Evolutionary conservation across 495 filamentous ascomycete species (phyloP).

Genomic region (Lasiosphaeria hispida): DNA sequence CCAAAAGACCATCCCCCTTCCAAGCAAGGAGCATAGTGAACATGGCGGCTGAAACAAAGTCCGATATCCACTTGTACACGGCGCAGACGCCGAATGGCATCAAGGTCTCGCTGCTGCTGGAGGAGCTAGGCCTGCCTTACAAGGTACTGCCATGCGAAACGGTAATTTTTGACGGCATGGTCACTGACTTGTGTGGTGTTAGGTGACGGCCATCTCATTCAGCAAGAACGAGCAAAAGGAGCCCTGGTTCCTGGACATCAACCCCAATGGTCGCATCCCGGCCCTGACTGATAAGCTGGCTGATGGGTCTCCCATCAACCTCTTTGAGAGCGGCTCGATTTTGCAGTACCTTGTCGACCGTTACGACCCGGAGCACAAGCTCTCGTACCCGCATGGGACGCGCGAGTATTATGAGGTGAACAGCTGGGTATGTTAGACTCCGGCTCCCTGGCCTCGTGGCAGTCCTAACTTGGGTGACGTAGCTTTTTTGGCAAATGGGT

Average conservation of each 20-base stretch:
- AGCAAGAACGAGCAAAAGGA: conserved; percentile 69
- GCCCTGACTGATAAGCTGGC: conserved; percentile 75
- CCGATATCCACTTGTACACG: conserved; percentile 51
- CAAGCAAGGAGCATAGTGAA: background rate
- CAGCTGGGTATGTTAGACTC: conserved; percentile 59
- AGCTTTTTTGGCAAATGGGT: conserved; percentile 56
- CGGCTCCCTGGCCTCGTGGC: background rate
- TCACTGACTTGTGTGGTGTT: conserved; percentile 15
- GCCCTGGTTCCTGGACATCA: conserved; percentile 84
- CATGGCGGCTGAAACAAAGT: conserved; percentile 25
- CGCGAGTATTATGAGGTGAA: conserved; percentile 75
- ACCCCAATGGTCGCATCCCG: conserved; percentile 95
- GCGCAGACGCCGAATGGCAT: conserved; percentile 69
- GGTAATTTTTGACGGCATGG: conserved; percentile 25
- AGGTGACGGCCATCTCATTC: conserved; percentile 65
- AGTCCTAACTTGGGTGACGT: background rate
- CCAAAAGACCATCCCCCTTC: background rate
- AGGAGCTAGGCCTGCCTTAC: conserved; percentile 76
- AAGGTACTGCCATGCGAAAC: conserved; percentile 31
- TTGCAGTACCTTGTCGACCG: conserved; percentile 79
- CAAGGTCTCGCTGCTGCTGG: conserved; percentile 85
- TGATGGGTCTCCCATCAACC: conserved; percentile 67
- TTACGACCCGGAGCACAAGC: conserved; percentile 81
- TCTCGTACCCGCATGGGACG: conserved; percentile 73
- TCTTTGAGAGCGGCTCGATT: conserved; percentile 86